These are phyloP conservation scores for Akanthomyces lecanii DNA, from an alignment of 2,329 filamentous ascomycete species.

Conservation along the genomic window DNA sequence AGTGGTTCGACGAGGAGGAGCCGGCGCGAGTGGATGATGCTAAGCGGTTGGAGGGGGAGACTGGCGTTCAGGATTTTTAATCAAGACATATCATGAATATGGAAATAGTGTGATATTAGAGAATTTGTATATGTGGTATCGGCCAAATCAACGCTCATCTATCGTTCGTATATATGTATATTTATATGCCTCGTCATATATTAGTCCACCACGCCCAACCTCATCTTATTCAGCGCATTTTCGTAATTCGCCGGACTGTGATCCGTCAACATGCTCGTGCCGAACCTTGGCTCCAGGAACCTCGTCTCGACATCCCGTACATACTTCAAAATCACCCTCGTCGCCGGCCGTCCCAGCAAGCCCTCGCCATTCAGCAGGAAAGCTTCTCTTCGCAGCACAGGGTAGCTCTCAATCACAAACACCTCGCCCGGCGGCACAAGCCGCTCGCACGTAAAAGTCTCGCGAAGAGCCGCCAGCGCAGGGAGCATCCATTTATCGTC, in stretches of 20 bases:
- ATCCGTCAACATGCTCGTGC: conserved; percentile 69
- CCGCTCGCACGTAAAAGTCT: conserved; percentile 65
- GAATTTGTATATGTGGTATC: background rate
- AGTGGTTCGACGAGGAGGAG: conserved; percentile 77
- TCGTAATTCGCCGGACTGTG: conserved; percentile 74
- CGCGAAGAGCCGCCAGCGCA: conserved; percentile 61
- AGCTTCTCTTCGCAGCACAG: conserved; percentile 63
- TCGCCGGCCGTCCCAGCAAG: conserved; percentile 60
- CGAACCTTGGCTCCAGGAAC: conserved; percentile 68
- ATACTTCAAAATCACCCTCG: conserved; percentile 65
- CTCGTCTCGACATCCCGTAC: conserved; percentile 65
- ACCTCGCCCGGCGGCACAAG: conserved; percentile 73
- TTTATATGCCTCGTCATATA: conserved; percentile 16
- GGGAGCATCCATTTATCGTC: conserved; percentile 68
- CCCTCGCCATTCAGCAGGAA: conserved; percentile 47
- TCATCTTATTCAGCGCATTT: conserved; percentile 59
- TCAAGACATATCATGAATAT: background rate
- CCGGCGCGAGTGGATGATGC: conserved; percentile 46
- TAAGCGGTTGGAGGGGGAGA: conserved; percentile 49
- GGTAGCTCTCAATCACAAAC: conserved; percentile 65
- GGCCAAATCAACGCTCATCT: background rate
- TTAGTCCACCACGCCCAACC: conserved; percentile 40
- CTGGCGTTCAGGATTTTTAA: conserved; percentile 69
- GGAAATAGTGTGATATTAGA: background rate
- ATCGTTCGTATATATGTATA: conserved; percentile 16